These are phyloP conservation scores for Monosporascus ibericus DNA, from an alignment of 2,329 filamentous ascomycete genomes.

Conservation along the genomic window DNA sequence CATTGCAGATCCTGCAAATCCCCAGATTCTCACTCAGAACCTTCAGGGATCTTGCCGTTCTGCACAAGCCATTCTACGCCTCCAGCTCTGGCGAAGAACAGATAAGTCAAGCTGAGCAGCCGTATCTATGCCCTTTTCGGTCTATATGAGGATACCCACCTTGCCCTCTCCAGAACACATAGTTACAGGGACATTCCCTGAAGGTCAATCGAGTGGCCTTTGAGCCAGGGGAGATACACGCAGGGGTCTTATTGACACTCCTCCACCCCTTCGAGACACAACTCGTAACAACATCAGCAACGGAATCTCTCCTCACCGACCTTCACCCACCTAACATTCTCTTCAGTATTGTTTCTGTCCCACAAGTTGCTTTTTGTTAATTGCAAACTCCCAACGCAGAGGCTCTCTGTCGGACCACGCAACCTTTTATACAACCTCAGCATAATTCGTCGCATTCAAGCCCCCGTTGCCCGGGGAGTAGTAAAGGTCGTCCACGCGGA, in stretches of 20 bases:
- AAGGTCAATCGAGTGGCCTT: slow-evolving; percentile 18
- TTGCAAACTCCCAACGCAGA: slow-evolving; percentile 8
- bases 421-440: too few species aligned
- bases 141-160: slow-evolving; percentile 7
- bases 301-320: slow-evolving; percentile 23
- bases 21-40: background rate
- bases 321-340: slow-evolving; percentile 19
- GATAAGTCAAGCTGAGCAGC: slow-evolving; percentile 1
- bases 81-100: background rate
- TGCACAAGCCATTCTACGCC: background rate
- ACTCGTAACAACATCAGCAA: slow-evolving; percentile 29
- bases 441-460: too few species aligned
- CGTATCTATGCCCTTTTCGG: slow-evolving; percentile 10
- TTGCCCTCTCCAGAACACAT: slow-evolving; percentile 14
- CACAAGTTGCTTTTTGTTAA: slow-evolving; percentile 13
- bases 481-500: too few species aligned
- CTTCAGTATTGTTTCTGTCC: slow-evolving; percentile 23
- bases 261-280: slow-evolving; percentile 31
- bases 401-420: background rate
- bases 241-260: slow-evolving; percentile 21
- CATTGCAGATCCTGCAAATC: background rate
- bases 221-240: slow-evolving; percentile 15
- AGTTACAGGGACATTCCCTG: slow-evolving; percentile 13
- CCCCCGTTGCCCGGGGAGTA: too few species aligned
- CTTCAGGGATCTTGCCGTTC: background rate